A percentile compares a stretch with the other conserved stretches of the same genome.
Evolutionary conservation across 768 basidiomycete genomes (phyloP).

Genomic region (Amanita phalloides): DNA sequence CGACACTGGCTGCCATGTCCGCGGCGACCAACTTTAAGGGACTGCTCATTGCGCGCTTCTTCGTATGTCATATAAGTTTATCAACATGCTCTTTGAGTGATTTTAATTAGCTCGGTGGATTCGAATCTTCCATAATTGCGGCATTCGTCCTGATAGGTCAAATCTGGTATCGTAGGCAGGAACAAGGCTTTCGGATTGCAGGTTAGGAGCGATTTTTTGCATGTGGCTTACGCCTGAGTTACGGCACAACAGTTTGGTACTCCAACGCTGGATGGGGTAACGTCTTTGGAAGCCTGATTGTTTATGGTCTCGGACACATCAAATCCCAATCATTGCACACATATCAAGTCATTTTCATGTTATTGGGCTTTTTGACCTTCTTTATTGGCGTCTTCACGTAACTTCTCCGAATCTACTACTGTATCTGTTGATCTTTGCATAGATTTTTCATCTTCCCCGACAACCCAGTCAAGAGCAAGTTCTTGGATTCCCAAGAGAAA

Average conservation of each 20-base stretch:
- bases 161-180: conserved; percentile 25
- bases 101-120: conserved; percentile 18
- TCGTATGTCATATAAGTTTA: conserved; percentile 13
- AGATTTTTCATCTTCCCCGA: conserved; percentile 24
- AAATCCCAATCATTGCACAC: conserved; percentile 13
- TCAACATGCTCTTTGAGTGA: neutral
- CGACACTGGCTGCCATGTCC: conserved; percentile 19
- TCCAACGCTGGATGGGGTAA: conserved; percentile 22
- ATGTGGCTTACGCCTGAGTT: neutral
- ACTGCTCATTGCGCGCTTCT: conserved; percentile 20
- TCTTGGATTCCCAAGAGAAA: conserved; percentile 20
- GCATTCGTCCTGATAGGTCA: conserved; percentile 22
- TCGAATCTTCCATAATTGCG: conserved; percentile 21
- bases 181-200: conserved; percentile 22
- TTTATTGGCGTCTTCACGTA: conserved; percentile 17
- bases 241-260: conserved; percentile 18
- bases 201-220: conserved; percentile 10
- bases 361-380: conserved; percentile 18
- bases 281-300: conserved; percentile 24
- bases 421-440: neutral
- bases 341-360: conserved; percentile 20
- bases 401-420: neutral
- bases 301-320: conserved; percentile 24
- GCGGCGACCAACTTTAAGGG: conserved; percentile 19
- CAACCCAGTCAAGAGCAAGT: conserved; percentile 20